A percentile compares a stretch with the other conserved stretches of the same genome.
Conservation (phyloP, 495 filamentous ascomycete species). For the Aspergillus cristatus region DNA sequence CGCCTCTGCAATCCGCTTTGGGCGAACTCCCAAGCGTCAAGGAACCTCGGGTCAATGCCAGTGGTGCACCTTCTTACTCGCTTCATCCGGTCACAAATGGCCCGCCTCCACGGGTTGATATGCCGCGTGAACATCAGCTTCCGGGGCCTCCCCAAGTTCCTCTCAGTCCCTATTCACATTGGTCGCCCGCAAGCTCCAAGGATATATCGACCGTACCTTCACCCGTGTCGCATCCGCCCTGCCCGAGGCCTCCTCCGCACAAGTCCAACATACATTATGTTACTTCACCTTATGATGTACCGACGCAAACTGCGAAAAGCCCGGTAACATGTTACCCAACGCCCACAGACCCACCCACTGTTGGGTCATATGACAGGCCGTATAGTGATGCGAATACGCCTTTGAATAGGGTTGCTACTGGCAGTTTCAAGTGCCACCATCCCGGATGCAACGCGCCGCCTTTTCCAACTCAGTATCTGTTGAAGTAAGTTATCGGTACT, state of each 20-base stretch:
- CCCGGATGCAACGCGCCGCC: constrained; percentile 71
- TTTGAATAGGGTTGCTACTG: constrained; percentile 18
- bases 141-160: constrained; percentile 19
- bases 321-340: constrained; percentile 34
- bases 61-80: constrained; percentile 13
- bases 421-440: constrained; percentile 54
- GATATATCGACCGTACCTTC: constrained; percentile 32
- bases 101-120: constrained; percentile 27
- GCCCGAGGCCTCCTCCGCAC: constrained; percentile 17
- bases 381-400: constrained; percentile 11
- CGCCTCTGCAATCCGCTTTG: constrained; percentile 35
- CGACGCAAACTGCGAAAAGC: constrained; percentile 23
- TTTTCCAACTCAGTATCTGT: constrained; percentile 85
- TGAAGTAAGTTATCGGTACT: constrained; percentile 52
- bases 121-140: constrained; percentile 24
- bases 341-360: constrained; percentile 27
- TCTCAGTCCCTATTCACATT: constrained; percentile 30
- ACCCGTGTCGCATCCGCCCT: constrained; percentile 24
- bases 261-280: constrained; percentile 18
- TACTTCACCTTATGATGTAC: constrained; percentile 20
- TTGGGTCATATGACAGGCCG: constrained; percentile 15
- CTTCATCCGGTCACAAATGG: constrained; percentile 15
- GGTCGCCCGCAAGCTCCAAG: constrained; percentile 31
- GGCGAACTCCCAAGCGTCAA: constrained; percentile 16
- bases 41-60: constrained; percentile 7